phyloP scores from a whole-genome alignment of 805 yeast species.

The Saturnispora serradocipensis region DNA sequence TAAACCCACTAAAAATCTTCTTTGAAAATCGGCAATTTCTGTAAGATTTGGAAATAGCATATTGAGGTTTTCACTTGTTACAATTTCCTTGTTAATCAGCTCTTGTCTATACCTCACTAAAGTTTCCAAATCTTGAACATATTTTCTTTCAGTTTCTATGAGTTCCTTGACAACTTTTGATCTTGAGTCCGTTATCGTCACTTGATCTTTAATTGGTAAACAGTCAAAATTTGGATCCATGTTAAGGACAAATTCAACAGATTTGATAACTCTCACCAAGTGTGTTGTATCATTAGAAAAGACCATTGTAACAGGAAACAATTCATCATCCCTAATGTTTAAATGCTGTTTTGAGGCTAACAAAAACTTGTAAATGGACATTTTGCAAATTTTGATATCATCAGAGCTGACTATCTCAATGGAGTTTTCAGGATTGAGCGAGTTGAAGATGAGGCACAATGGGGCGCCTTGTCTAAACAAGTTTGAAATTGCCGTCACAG shows the following conservation, averaged over 20 bases:
- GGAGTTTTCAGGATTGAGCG: constrained; percentile 42
- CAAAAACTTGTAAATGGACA: constrained; percentile 82
- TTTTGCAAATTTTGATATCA: constrained; percentile 77
- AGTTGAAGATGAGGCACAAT: constrained; percentile 74
- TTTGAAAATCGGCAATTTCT: constrained; percentile 83
- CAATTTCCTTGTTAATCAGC: constrained; percentile 51
- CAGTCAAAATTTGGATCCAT: constrained; percentile 33
- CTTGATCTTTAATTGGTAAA: constrained; percentile 18
- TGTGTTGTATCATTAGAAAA: constrained; percentile 76
- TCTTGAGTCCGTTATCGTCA: constrained; percentile 42
- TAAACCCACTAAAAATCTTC: constrained; percentile 77
- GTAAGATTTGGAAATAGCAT: constrained; percentile 76
- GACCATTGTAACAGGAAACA: constrained; percentile 85
- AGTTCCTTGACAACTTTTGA: constrained; percentile 78
- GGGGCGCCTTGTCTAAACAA: constrained; percentile 90
- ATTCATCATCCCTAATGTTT: constrained; percentile 65
- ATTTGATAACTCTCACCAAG: constrained; percentile 62
- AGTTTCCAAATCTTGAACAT: constrained; percentile 82
- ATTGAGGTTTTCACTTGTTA: constrained; percentile 73
- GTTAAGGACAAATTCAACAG: constrained; percentile 57
- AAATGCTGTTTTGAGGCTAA: constrained; percentile 75
- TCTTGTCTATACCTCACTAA: constrained; percentile 60
- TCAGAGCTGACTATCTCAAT: constrained; percentile 61
- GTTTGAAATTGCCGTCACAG: constrained; percentile 85
- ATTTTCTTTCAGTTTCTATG: constrained; percentile 84